phyloP scores from a whole-genome alignment of 1,284 basidiomycete species.

The Melampsora americana region DNA sequence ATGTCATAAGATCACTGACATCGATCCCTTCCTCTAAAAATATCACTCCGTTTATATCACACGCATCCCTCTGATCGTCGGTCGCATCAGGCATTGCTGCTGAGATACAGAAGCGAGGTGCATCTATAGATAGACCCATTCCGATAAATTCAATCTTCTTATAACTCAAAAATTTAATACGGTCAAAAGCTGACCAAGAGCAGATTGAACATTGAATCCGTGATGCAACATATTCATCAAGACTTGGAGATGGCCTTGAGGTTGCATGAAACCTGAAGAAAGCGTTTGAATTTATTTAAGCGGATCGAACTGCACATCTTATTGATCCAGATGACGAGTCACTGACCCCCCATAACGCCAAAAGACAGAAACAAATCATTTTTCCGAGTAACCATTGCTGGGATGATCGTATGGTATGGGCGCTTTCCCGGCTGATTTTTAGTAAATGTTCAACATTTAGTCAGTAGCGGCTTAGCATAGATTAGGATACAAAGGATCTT shows the following conservation, averaged over 20 bases:
- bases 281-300: background rate
- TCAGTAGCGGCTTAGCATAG: background rate
- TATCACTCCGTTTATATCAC: conserved; percentile 72
- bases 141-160: conserved; percentile 56
- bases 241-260: conserved; percentile 84
- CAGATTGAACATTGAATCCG: conserved; percentile 1
- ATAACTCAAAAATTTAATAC: conserved; percentile 53
- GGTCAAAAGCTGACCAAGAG: conserved; percentile 41
- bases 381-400: conserved; percentile 76
- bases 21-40: conserved; percentile 81
- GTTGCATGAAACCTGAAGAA: conserved; percentile 78
- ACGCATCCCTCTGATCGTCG: no score
- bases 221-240: conserved; percentile 59
- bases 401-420: conserved; percentile 94
- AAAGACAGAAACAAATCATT: conserved; percentile 81
- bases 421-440: conserved; percentile 68
- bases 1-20: conserved; percentile 56
- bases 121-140: conserved; percentile 83
- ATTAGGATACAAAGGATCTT: background rate
- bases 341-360: conserved; percentile 75
- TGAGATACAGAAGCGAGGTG: conserved; percentile 89
- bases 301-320: background rate
- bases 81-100: conserved; percentile 71
- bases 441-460: background rate
- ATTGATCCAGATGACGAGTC: conserved; percentile 11